A percentile compares a stretch with the other conserved stretches of the same genome.
Conservation (phyloP, 2,329 filamentous ascomycete genomes). For the Bretziella fagacearum region DNA sequence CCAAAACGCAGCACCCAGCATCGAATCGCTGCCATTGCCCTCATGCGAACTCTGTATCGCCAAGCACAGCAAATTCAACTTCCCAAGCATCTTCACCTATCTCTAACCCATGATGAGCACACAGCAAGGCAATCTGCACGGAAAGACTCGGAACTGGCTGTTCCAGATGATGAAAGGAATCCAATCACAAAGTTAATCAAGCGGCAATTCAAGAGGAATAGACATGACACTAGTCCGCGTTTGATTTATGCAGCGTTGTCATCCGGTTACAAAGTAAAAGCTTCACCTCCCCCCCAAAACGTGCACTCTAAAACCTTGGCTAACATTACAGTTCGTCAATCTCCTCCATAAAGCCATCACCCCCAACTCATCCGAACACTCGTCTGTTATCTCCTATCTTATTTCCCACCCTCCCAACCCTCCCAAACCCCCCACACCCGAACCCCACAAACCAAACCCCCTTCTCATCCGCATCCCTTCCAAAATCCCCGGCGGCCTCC, state of each 20-base stretch:
- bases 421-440: slow-evolving; percentile 7
- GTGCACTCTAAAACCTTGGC: not conserved
- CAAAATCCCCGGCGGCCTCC: slow-evolving; percentile 21
- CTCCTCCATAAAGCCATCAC: slow-evolving; percentile 23
- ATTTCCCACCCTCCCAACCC: not conserved
- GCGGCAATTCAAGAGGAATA: slow-evolving; percentile 45
- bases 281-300: not conserved
- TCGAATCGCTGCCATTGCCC: slow-evolving; percentile 43
- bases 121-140: not conserved
- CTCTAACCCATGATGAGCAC: slow-evolving; percentile 1
- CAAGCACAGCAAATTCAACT: slow-evolving; percentile 38
- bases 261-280: slow-evolving; percentile 50
- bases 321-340: slow-evolving; percentile 24
- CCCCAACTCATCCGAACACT: slow-evolving; percentile 24
- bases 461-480: slow-evolving; percentile 22
- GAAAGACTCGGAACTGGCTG: slow-evolving; percentile 17
- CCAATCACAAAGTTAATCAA: slow-evolving; percentile 42
- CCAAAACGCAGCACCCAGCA: slow-evolving; percentile 36
- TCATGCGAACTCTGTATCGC: slow-evolving; percentile 53
- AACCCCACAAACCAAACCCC: slow-evolving; percentile 18
- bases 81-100: slow-evolving; percentile 25
- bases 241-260: slow-evolving; percentile 45
- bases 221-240: slow-evolving; percentile 37
- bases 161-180: slow-evolving; percentile 18
- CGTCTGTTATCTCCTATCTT: slow-evolving; percentile 22